phyloP scores from a whole-genome alignment of 345 rosid genomes.

The Pistacia vera region DNA sequence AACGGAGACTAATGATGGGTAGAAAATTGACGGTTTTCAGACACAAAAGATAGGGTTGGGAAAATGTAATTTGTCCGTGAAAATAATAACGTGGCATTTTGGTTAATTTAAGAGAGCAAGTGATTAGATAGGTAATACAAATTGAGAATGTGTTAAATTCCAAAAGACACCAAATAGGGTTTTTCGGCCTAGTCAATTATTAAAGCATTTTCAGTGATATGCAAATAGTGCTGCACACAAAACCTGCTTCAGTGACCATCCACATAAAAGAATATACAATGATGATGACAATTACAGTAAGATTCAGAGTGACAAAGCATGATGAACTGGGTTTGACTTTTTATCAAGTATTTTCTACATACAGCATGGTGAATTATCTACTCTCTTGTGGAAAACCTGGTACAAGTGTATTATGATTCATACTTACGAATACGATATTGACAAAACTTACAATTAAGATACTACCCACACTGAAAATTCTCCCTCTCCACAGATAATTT shows the following conservation, averaged over 20 bases:
- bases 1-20: no score
- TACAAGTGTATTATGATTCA: slow-evolving; percentile 15
- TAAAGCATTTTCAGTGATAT: no score
- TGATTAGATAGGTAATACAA: no score
- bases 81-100: no score
- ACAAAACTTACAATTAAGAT: neutral
- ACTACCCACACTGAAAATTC: no score
- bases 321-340: neutral
- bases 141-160: no score
- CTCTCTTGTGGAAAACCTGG: slow-evolving; percentile 12
- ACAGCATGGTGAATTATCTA: slow-evolving; percentile 3
- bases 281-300: neutral
- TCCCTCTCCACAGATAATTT: neutral
- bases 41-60: no score
- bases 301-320: neutral
- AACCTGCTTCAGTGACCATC: neutral
- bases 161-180: no score
- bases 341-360: neutral
- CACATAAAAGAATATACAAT: neutral
- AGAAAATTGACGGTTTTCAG: no score
- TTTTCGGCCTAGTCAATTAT: no score
- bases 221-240: neutral
- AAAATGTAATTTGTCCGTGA: no score
- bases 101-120: no score
- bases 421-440: slow-evolving; percentile 18